Percentiles rank a stretch among this genome's conserved stretches.
Conservation (phyloP, 345 rosid genomes). For the Kernera saxatilis region DNA sequence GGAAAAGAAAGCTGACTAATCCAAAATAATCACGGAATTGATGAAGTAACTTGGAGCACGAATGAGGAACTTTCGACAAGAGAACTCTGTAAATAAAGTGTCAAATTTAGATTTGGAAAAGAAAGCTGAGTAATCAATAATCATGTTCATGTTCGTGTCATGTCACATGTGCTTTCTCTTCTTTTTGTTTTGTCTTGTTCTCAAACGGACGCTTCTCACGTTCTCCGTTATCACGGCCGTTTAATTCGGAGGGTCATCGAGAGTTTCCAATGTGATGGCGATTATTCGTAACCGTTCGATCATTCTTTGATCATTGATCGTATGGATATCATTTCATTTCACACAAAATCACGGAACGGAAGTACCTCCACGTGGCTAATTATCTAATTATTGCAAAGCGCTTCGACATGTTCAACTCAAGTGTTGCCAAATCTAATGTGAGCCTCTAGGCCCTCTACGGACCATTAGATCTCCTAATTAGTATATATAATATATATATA, state of each 20-base stretch:
- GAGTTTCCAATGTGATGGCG: not conserved
- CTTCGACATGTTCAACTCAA: no score
- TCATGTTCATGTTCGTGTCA: conserved; percentile 13
- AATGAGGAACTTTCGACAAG: conserved; percentile 5
- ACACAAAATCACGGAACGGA: no score
- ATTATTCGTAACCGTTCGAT: conserved; percentile 5
- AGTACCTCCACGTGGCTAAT: not conserved
- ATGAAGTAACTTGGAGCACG: conserved; percentile 3
- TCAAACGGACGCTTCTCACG: conserved; percentile 15
- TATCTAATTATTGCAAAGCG: no score
- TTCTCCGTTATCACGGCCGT: conserved; percentile 14
- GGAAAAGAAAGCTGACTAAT: conserved; percentile 5
- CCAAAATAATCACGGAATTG: not conserved
- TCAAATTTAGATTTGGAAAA: not conserved
- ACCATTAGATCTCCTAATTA: no score
- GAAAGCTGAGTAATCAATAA: conserved; percentile 3
- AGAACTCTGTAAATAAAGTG: not conserved
- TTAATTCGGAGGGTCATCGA: not conserved
- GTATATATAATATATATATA: no score
- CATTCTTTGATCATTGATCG: not conserved
- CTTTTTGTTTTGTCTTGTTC: not conserved
- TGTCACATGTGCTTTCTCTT: conserved; percentile 6
- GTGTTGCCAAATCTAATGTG: no score
- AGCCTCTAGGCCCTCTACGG: no score
- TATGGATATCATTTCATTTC: no score